These are phyloP conservation scores for Backusella mclennaniae DNA, from an alignment of 192 early-diverging fungal genomes.

Conservation along the genomic window DNA sequence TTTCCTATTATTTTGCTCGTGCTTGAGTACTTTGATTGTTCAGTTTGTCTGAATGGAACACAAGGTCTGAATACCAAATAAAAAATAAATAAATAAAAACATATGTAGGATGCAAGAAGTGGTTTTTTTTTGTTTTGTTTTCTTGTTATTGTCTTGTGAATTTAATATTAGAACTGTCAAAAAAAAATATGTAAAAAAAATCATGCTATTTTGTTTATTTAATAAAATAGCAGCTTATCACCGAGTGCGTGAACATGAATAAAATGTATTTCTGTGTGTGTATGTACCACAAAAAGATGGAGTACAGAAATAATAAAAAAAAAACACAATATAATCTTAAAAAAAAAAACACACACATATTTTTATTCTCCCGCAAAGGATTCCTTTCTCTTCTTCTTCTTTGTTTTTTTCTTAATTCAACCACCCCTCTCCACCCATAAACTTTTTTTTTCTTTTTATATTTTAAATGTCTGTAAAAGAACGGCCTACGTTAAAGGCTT, in stretches of 20 bases:
- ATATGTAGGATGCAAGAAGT: not conserved
- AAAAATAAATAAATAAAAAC: not conserved
- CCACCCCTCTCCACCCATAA: not conserved
- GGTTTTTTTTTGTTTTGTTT: not conserved
- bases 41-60: not conserved
- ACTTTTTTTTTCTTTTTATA: not conserved
- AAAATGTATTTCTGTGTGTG: not conserved
- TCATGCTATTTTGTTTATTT: not conserved
- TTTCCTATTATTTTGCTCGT: not conserved
- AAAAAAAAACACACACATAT: not conserved
- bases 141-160: not conserved
- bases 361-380: not conserved
- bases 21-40: slow-evolving; percentile 2
- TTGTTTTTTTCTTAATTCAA: not conserved
- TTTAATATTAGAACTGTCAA: slow-evolving; percentile 1
- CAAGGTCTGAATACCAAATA: slow-evolving; percentile 6
- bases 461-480: slow-evolving; percentile 10
- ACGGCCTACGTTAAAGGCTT: slow-evolving; percentile 24
- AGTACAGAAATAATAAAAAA: not conserved
- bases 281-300: not conserved
- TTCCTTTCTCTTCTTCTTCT: not conserved
- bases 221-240: not conserved
- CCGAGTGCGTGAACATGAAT: not conserved
- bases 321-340: not conserved
- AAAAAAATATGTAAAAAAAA: not conserved